Percentiles rank a stretch among this genome's conserved stretches.
These are phyloP conservation scores for Xanthoconium separans DNA, from an alignment of 1,284 basidiomycete genomes.

Conservation along the genomic window DNA sequence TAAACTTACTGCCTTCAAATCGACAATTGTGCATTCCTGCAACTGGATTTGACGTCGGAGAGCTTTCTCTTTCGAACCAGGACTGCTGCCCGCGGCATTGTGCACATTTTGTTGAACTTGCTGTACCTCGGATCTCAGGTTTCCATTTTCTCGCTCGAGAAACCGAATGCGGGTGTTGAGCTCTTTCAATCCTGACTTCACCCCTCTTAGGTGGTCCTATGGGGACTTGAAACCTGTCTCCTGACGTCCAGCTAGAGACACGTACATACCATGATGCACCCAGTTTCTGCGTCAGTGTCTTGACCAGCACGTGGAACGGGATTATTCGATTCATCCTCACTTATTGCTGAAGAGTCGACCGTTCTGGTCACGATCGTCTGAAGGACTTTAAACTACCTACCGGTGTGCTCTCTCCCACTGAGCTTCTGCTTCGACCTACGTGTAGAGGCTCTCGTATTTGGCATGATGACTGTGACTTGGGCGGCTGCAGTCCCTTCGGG, in stretches of 20 bases:
- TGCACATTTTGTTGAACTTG: not conserved
- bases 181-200: slow-evolving; percentile 9
- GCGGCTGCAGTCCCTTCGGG: too few relatives aligned
- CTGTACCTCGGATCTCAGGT: slow-evolving; percentile 8
- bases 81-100: not conserved
- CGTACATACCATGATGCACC: slow-evolving; percentile 12
- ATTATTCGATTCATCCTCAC: not conserved
- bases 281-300: not conserved
- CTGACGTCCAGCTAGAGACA: not conserved
- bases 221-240: not conserved
- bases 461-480: slow-evolving; percentile 5
- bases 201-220: slow-evolving; percentile 11
- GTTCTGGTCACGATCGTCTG: too few relatives aligned
- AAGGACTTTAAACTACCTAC: slow-evolving; percentile 1
- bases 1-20: slow-evolving; percentile 8
- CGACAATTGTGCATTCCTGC: slow-evolving; percentile 10
- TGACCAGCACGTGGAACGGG: not conserved
- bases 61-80: not conserved
- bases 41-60: slow-evolving; percentile 6
- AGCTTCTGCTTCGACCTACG: slow-evolving; percentile 1
- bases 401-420: not conserved
- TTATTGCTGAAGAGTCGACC: not conserved
- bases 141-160: slow-evolving; percentile 12
- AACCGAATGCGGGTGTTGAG: slow-evolving; percentile 8
- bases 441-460: slow-evolving; percentile 15